phyloP scores from a whole-genome alignment of 2,329 filamentous ascomycete species.

The Aspergillaceae sp. region DNA sequence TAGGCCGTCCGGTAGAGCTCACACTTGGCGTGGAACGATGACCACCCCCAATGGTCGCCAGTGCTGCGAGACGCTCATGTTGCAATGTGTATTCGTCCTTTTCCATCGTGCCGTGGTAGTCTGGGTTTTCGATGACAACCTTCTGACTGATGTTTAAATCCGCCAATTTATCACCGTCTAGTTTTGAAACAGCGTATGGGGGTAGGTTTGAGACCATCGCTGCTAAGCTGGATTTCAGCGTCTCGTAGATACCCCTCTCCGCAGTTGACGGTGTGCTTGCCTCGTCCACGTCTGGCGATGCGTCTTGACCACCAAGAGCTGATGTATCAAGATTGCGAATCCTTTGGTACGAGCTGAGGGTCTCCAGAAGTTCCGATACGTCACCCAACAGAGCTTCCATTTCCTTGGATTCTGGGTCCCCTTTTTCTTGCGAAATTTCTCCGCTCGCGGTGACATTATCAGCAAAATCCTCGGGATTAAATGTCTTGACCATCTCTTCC shows the following conservation, averaged over 20 bases:
- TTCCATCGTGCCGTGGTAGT: slow-evolving; percentile 72
- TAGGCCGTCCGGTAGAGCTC: slow-evolving; percentile 19
- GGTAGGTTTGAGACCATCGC: slow-evolving; percentile 68
- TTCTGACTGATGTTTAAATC: slow-evolving; percentile 74
- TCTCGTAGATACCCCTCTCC: slow-evolving; percentile 56
- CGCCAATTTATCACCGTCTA: slow-evolving; percentile 77
- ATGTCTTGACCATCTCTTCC: slow-evolving; percentile 36
- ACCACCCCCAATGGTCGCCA: slow-evolving; percentile 21
- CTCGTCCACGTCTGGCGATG: slow-evolving; percentile 29
- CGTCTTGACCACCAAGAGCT: slow-evolving; percentile 18
- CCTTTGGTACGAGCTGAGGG: slow-evolving; percentile 53
- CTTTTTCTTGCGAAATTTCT: slow-evolving; percentile 11
- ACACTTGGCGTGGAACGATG: slow-evolving; percentile 24
- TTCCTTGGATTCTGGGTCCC: slow-evolving; percentile 36
- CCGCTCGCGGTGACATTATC: slow-evolving; percentile 13
- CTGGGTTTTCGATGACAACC: slow-evolving; percentile 62
- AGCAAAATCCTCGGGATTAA: slow-evolving; percentile 28
- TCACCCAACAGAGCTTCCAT: slow-evolving; percentile 46
- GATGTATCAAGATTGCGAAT: slow-evolving; percentile 45
- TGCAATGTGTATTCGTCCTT: slow-evolving; percentile 62
- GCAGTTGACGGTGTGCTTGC: slow-evolving; percentile 46
- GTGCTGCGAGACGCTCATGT: slow-evolving; percentile 30
- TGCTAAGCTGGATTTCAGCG: slow-evolving; percentile 64
- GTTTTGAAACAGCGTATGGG: slow-evolving; percentile 75
- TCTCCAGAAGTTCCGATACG: slow-evolving; percentile 53